Base-by-base conservation (phyloP, 305 asterid genomes). In the Fraxinus floribunda region DNA sequence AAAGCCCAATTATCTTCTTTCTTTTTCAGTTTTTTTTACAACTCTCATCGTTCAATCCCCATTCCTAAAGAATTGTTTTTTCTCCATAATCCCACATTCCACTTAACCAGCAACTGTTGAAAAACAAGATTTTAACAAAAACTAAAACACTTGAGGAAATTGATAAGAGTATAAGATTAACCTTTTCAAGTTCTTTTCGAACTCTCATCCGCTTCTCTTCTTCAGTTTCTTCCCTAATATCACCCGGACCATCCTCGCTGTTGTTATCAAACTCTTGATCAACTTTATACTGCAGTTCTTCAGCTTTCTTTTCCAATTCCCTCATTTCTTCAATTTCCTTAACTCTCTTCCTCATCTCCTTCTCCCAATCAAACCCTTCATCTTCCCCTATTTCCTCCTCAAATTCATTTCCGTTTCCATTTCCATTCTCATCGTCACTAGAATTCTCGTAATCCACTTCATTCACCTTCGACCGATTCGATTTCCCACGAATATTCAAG, bases 281-380 rank as follows among this genome's bases (percentile, higher is more conserved):
- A 68, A 89, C 92, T 82, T 75, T 85, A 78, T 88, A 87, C 92
- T 93, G 97, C 87, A 94, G 84, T 81, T 96, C 99, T 81, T 94
- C 99, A 5, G 98, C 99, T 87, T 89, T 93, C 85, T 89, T 93
- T 88, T 93, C 99, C 88, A 94, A 75, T 89, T 94, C 99, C 86
- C 84, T 90, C 97, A 90, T 91, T 76, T 93, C 99, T 81, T 94
- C 97, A 75, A 93, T 80, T 81, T 95, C 97, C 88, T 92, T 90
- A 29, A 91, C 97, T 85, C 94, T 91, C 91, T 78, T 91, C 92
- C 94, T 94, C 97, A 94, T 93, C 89, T 89, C 95, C 84, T 79
- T 88, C 88, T 92, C 97, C 99, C 99, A 95, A 46, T 90, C 88
- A 81, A 90, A 88, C 64, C 85, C 92, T 3, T 84, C 89, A 13